Conservation (phyloP, 495 filamentous ascomycete genomes). For the Penicillium cosmopolitanum region DNA sequence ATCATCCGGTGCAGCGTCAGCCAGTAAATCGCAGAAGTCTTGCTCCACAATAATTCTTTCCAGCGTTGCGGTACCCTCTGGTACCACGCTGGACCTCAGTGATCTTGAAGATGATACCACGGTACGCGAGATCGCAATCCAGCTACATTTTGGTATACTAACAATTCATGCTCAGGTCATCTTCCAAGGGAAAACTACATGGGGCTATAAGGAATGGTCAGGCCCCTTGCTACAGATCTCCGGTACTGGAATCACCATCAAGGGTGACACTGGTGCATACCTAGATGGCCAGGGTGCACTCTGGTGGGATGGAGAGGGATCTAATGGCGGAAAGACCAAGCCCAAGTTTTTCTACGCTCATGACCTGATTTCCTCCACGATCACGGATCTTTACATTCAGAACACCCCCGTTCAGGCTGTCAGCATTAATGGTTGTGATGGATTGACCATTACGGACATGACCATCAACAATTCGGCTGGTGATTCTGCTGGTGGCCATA, state of each 20-base stretch:
- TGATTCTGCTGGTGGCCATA: slow-evolving; percentile 54
- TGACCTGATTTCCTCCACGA: slow-evolving; percentile 41
- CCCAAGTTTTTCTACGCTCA: slow-evolving; percentile 63
- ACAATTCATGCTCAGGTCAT: slow-evolving; percentile 40
- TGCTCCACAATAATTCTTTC: slow-evolving; percentile 56
- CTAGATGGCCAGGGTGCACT: slow-evolving; percentile 48
- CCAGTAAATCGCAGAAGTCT: slow-evolving; percentile 46
- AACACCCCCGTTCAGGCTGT: slow-evolving; percentile 69
- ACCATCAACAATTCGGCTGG: slow-evolving; percentile 65
- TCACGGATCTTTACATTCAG: slow-evolving; percentile 48
- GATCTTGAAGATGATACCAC: slow-evolving; percentile 48
- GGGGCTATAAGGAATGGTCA: slow-evolving; percentile 56
- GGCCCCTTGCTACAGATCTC: slow-evolving; percentile 53
- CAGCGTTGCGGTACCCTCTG: slow-evolving; percentile 54
- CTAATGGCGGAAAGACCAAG: slow-evolving; percentile 60
- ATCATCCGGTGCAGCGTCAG: slow-evolving; percentile 33
- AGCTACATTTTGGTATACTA: neutral
- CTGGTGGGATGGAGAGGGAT: slow-evolving; percentile 59
- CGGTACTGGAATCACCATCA: slow-evolving; percentile 51
- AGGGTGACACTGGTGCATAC: slow-evolving; percentile 43
- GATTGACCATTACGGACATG: slow-evolving; percentile 54
- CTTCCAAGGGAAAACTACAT: slow-evolving; percentile 57
- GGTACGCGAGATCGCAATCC: slow-evolving; percentile 22
- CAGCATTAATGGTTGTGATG: slow-evolving; percentile 52
- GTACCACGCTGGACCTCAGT: slow-evolving; percentile 55